Evolutionary conservation across 2,329 filamentous ascomycete species (phyloP), one percentile per base, ranked within the genome.

Genomic region (Penicillium sp.): DNA sequence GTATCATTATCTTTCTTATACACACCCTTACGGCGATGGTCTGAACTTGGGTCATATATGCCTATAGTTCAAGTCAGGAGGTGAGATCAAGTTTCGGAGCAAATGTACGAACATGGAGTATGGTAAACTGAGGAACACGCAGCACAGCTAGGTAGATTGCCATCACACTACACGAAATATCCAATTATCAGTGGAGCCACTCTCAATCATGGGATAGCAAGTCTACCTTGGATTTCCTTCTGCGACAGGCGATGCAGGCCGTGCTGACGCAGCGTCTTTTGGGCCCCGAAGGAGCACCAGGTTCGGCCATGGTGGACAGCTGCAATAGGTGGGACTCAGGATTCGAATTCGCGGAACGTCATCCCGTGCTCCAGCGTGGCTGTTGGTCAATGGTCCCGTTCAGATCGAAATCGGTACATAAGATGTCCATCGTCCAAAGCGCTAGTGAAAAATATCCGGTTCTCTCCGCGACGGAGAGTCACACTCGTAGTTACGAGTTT

Each of bases 1-100:
- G 84, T 90, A 70, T 96, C 92, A 22, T 88, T 84, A 71, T 96
- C 94, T 73, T 96, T 91, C 66, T 92, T 92, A 72, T 97, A 97
- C 44, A 97, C 94, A 54, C 94, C 94, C 71, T 97, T 97, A 45
- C 94, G 87, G 44, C 94, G 88, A 70, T 96, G 92, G 70, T 99
- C 94, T 52, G 92, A 96, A 68, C 92, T 95, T 3, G 92, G 92
- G 68, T 97, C 92, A 78, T 97, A 97, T 59, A 96, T 81, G 70
- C 94, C 96, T 74, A 89, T 85, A 22, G 55, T 36, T 11, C 22
- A 47, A 25, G 55, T 63, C 51, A 67, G 51, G 30, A 25, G 20
- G 27, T 27, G 35, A 18, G 9, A 18, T 16, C 13, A 1, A 22
- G 20, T 28, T 41, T 10, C 2, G 31, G 13, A 24, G 38, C 31